These are phyloP conservation scores for Ophiostoma pallidulum DNA, from an alignment of 2,329 filamentous ascomycete species.

Conservation along the genomic window DNA sequence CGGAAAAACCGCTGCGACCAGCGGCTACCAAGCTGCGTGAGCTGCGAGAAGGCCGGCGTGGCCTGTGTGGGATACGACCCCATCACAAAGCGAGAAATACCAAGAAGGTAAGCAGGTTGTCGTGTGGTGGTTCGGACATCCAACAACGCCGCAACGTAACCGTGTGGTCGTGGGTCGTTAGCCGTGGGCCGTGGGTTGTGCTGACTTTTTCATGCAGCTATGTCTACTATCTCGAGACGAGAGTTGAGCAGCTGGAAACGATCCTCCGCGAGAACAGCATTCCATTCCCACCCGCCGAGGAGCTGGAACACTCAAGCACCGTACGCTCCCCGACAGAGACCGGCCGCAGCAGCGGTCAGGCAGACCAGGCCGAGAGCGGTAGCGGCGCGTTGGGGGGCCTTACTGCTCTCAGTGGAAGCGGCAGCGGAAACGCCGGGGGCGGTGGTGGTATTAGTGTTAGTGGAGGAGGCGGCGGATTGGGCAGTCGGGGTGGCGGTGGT, in stretches of 20 bases:
- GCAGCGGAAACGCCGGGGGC: not conserved
- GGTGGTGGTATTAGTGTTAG: no score
- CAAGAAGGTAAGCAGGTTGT: constrained; percentile 73
- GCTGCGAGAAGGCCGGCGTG: constrained; percentile 85
- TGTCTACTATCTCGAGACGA: constrained; percentile 86
- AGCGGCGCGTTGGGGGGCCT: constrained; percentile 12
- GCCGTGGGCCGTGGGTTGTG: no score
- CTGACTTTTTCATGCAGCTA: no score
- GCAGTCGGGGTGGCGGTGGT: not conserved
- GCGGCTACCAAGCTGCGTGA: constrained; percentile 78
- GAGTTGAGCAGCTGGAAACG: constrained; percentile 73
- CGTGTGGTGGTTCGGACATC: no score
- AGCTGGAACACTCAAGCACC: constrained; percentile 47
- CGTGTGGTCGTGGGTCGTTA: no score
- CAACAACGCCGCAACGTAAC: no score
- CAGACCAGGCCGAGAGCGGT: constrained; percentile 26
- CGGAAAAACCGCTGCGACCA: constrained; percentile 95
- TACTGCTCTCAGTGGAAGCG: not conserved
- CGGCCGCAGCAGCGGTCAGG: constrained; percentile 11
- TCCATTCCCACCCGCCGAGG: constrained; percentile 58
- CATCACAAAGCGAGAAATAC: constrained; percentile 92
- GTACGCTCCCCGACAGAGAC: constrained; percentile 8
- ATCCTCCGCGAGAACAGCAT: constrained; percentile 62
- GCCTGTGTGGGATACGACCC: constrained; percentile 93
- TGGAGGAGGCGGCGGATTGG: not conserved